Base-by-base conservation (phyloP, 495 filamentous ascomycete species). In the Cetradonia linearis region DNA sequence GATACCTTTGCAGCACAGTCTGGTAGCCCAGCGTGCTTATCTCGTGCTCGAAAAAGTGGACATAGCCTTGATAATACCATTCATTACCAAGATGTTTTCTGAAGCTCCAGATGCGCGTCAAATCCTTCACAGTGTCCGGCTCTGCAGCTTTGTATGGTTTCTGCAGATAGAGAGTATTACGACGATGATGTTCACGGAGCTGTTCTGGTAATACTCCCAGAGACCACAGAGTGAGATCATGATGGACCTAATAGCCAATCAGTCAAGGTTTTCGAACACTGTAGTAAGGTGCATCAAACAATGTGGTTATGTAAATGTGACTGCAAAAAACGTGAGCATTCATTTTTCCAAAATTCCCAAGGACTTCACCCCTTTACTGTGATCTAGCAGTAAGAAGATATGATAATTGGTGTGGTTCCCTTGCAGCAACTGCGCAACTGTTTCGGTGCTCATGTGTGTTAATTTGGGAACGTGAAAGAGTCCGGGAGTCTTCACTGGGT, bases 1-100 rank as follows among this genome's bases (percentile, higher is more conserved):
- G 28, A 52, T 61, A 63, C 47, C 61, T 61, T 23, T 63, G 62
- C 11, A 61, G 62, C n/a, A 61, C 48, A 14, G 10, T 38, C 16
- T 64, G 33, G 3, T 55, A 33, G 18, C 62, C 47, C 10, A 30
- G 27, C 23, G 55, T 33, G n/a, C 50, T 48, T 48, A 63, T 63
- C 47, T 55, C 58, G 11, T 55, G n/a, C 47, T 37, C 30, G 37
- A 63, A 63, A 40, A 55, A 63, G 8, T 50, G 58, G 20, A 33
- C 37, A 6, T 31, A 61, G 59, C 47, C 47, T 9, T 38, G 57
- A 28, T 44, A 61, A 18, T 61, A 38, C 33, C 38, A 46, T 31
- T 61, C 38, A 2, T 50, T 55, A 16, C 58, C 58, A 1, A 56
- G 2, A 36, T 34, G 36, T 37, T 47, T 61, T 6, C 42, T 47